Evolutionary conservation across 139 green algal species (phyloP).

Genomic region (Limnomonas spitsbergensis): DNA sequence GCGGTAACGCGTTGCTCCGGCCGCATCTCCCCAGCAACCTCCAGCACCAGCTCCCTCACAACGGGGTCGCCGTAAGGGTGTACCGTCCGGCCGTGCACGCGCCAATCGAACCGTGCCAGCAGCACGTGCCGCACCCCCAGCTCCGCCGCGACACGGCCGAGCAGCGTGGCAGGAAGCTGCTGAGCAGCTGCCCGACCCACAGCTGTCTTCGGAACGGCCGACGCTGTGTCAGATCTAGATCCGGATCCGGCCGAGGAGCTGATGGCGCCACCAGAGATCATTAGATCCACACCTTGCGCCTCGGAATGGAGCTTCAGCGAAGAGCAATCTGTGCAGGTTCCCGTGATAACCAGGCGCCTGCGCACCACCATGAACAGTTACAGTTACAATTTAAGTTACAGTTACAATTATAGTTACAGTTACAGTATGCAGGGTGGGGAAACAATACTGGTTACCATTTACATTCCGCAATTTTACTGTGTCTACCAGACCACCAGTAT

Average conservation of each 20-base stretch:
- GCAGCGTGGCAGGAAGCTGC: not conserved
- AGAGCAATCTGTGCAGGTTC: not conserved
- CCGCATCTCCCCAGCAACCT: not conserved
- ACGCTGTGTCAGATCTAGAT: not conserved
- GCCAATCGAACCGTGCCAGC: not conserved
- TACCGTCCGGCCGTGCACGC: not conserved
- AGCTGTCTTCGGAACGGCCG: not conserved
- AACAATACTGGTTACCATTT: no score
- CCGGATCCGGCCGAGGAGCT: not conserved
- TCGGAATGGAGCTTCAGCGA: not conserved
- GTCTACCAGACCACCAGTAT: no score
- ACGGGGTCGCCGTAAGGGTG: not conserved
- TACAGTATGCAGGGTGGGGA: no score
- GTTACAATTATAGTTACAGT: no score
- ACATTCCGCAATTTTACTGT: no score
- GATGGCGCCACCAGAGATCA: constrained; percentile 21
- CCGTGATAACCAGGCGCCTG: no score
- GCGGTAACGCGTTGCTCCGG: not conserved
- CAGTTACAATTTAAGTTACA: no score
- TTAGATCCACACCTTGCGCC: constrained; percentile 14
- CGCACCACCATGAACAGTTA: no score
- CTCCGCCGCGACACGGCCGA: not conserved
- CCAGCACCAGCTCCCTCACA: not conserved
- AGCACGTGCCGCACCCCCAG: not conserved
- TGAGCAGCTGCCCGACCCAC: not conserved